A percentile compares a stretch with the other conserved stretches of the same genome.
Conservation (phyloP, 1,139 yeast genomes). For the Blastobotrys proliferans region DNA sequence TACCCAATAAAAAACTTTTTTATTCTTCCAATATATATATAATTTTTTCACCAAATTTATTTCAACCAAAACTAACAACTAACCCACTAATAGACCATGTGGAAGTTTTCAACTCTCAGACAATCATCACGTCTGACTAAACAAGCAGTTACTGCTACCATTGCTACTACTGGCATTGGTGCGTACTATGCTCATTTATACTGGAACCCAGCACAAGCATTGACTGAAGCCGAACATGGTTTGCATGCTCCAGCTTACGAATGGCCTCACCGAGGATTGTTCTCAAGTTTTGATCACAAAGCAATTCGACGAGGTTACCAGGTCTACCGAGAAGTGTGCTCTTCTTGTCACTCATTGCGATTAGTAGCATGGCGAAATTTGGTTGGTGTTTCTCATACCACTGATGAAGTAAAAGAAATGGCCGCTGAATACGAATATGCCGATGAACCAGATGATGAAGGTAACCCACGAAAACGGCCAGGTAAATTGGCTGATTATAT, state of each 20-base stretch:
- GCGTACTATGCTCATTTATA: constrained; percentile 33
- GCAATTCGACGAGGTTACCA: constrained; percentile 99
- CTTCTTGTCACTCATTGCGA: constrained; percentile 96
- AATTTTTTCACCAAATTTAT: too few species aligned
- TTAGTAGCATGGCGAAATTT: constrained; percentile 98
- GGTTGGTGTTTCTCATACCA: constrained; percentile 94
- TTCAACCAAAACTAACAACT: neutral
- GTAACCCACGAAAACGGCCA: constrained; percentile 96
- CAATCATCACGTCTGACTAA: constrained; percentile 30
- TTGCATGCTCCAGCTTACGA: constrained; percentile 89
- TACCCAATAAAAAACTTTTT: too few species aligned
- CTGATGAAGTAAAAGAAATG: constrained; percentile 86
- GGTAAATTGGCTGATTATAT: constrained; percentile 96
- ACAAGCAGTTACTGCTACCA: constrained; percentile 32
- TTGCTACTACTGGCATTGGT: constrained; percentile 32
- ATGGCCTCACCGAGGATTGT: constrained; percentile 91
- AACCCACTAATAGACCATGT: constrained; percentile 13
- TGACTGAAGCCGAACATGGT: constrained; percentile 99
- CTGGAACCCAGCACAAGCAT: constrained; percentile 65
- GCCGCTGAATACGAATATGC: constrained; percentile 97
- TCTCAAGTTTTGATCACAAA: constrained; percentile 91
- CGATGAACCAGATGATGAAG: constrained; percentile 99
- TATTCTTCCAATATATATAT: too few species aligned
- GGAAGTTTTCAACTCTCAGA: constrained; percentile 21
- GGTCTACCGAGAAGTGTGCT: constrained; percentile 98